A percentile compares a stretch with the other conserved stretches of the same genome.
Evolutionary conservation across 2,329 filamentous ascomycete genomes (phyloP).

Genomic region (Paramyrothecium sp.): DNA sequence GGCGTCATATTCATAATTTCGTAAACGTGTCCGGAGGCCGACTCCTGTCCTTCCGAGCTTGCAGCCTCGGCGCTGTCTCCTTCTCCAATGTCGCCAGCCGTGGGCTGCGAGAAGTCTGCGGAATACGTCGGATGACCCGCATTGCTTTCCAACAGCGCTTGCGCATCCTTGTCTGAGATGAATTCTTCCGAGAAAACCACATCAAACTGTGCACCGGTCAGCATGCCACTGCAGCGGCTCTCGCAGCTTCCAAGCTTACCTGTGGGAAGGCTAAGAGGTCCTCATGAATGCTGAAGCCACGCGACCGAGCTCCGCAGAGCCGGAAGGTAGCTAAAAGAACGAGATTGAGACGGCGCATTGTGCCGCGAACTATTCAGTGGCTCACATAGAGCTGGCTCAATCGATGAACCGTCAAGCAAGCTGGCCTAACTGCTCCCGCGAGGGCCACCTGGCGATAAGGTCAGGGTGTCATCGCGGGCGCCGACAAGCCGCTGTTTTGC

Average conservation of each 20-base stretch:
- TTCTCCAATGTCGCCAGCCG: constrained; percentile 28
- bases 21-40: constrained; percentile 46
- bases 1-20: constrained; percentile 72
- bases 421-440: constrained; percentile 2
- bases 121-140: constrained; percentile 34
- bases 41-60: constrained; percentile 5
- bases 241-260: constrained; percentile 46
- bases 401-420: constrained; percentile 4
- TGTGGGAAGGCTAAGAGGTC: constrained; percentile 86
- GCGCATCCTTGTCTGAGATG: constrained; percentile 69
- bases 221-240: background rate
- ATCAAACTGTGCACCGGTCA: constrained; percentile 62
- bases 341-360: constrained; percentile 51
- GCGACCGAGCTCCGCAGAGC: constrained; percentile 47
- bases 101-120: constrained; percentile 37
- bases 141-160: constrained; percentile 51
- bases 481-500: background rate
- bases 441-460: background rate
- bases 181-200: constrained; percentile 72
- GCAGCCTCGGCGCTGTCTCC: constrained; percentile 16
- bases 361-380: constrained; percentile 20
- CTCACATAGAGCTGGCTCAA: constrained; percentile 25
- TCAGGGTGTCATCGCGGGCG: constrained; percentile 7
- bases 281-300: constrained; percentile 80
- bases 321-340: constrained; percentile 42